Conservation (phyloP, 257 asterid genomes). For the Nicotiana noctiflora region DNA sequence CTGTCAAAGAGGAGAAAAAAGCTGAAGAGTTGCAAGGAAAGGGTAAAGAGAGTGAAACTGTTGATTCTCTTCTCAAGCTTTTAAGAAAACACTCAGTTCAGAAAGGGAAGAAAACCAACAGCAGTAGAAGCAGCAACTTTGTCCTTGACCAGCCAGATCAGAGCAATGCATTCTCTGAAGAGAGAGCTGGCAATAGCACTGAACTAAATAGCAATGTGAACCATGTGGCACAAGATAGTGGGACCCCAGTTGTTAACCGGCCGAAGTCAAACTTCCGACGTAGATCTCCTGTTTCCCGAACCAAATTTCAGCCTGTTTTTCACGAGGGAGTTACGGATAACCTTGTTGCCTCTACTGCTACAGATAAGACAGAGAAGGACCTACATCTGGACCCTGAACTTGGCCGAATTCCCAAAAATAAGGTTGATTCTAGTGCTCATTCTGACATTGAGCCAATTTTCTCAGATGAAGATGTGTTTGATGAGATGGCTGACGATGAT, state of each 20-base stretch:
- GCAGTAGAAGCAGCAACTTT: constrained; percentile 38
- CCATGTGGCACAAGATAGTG: constrained; percentile 37
- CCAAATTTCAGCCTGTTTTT: constrained; percentile 43
- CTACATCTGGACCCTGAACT: constrained; percentile 18
- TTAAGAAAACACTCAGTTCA: constrained; percentile 82
- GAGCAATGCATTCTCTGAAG: constrained; percentile 26
- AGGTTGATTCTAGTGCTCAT: constrained; percentile 9
- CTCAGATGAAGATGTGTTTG: constrained; percentile 30
- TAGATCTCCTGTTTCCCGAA: constrained; percentile 70
- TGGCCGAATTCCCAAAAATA: constrained; percentile 9
- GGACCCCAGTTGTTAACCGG: constrained; percentile 33
- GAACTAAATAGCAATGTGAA: constrained; percentile 25
- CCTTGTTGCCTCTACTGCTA: not conserved
- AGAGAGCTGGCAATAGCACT: constrained; percentile 21
- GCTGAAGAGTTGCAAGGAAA: constrained; percentile 47
- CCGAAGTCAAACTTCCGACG: constrained; percentile 74
- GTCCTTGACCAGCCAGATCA: constrained; percentile 46
- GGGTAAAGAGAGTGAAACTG: constrained; percentile 82
- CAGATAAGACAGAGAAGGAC: not conserved
- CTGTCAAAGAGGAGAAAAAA: constrained; percentile 67
- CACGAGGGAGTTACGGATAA: constrained; percentile 22
- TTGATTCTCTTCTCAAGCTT: constrained; percentile 91
- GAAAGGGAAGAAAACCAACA: constrained; percentile 54
- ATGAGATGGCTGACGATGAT: constrained; percentile 34
- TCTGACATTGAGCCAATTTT: constrained; percentile 9